Evolutionary conservation across 1,284 basidiomycete species (phyloP).

Genomic region (Mycena citricolor): DNA sequence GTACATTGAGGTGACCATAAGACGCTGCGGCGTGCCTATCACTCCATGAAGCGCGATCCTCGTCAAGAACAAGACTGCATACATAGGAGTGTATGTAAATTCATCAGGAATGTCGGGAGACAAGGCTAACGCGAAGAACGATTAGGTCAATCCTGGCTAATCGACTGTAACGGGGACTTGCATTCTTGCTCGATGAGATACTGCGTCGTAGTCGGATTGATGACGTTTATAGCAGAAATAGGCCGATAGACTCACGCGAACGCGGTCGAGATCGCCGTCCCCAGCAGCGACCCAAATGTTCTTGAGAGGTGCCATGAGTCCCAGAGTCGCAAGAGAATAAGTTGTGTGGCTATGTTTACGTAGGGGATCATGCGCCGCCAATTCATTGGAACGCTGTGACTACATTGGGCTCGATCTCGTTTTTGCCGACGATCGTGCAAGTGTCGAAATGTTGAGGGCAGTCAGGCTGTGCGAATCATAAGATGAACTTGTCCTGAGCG

Average conservation of each 20-base stretch:
- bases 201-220: constrained; percentile 36
- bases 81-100: constrained; percentile 88
- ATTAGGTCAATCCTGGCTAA: constrained; percentile 25
- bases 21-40: constrained; percentile 91
- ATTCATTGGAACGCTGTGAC: no score
- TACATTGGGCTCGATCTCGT: no score
- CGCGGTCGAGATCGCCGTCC: constrained; percentile 70
- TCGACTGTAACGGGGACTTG: constrained; percentile 32
- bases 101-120: constrained; percentile 77
- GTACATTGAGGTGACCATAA: constrained; percentile 76
- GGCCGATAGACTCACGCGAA: constrained; percentile 39
- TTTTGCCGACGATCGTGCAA: no score
- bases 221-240: constrained; percentile 23
- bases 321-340: no score
- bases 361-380: no score
- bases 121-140: constrained; percentile 47
- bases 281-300: constrained; percentile 93
- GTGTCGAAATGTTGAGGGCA: no score
- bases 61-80: constrained; percentile 27
- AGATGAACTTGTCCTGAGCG: no score
- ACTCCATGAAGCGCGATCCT: constrained; percentile 15
- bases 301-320: constrained; percentile 46
- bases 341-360: no score
- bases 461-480: no score
- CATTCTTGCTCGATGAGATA: constrained; percentile 57